Evolutionary conservation across 2,329 filamentous ascomycete genomes (phyloP), one percentile per base, ranked within the genome.

Genomic region (Ophiostoma quercus): DNA sequence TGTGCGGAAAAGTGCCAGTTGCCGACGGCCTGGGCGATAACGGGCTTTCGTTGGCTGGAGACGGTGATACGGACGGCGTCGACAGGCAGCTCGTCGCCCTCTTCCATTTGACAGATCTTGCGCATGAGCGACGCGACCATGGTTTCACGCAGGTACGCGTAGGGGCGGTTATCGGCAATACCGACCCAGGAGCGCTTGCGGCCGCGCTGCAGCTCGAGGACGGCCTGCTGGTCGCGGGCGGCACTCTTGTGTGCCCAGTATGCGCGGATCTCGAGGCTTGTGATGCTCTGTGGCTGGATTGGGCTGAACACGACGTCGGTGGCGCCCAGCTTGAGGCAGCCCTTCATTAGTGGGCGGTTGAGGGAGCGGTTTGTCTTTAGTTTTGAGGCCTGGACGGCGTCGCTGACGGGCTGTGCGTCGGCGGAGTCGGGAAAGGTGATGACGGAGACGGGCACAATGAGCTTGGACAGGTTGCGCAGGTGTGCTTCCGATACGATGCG

Each of bases 61-160:
- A 97, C 84, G 66, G 87, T 84, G 72, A 96, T 84, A 74, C 92
- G 83, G 75, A 90, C 86, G 76, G 85, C 82, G 79, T 84, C 79
- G 81, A 90, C 80, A 80, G 90, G 80, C 80, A 85, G 79, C 80
- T 89, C 80, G 81, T 92, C 80, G 79, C 83, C 76, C 80, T 88
- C 81, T 84, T 88, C 77, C 71, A 81, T 80, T 81, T 57, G 84
- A 79, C 94, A 97, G 69, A 97, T 97, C 51, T 92, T 88, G 75
- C 89, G 90, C 91, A 97, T 95, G 70, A 97, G 84, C 70, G 89
- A 89, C 1, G 92, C 95, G 5, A 97, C 94, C 92, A 97, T 97
- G 67, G 91, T 92, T 80, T 97, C 94, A 71, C 94, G 86, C 69
- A 97, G 81, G 79, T 97, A 97, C 19, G 92, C 89, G 80, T 93